Conservation (phyloP, 345 rosid species). For the Fremontodendron californicum region DNA sequence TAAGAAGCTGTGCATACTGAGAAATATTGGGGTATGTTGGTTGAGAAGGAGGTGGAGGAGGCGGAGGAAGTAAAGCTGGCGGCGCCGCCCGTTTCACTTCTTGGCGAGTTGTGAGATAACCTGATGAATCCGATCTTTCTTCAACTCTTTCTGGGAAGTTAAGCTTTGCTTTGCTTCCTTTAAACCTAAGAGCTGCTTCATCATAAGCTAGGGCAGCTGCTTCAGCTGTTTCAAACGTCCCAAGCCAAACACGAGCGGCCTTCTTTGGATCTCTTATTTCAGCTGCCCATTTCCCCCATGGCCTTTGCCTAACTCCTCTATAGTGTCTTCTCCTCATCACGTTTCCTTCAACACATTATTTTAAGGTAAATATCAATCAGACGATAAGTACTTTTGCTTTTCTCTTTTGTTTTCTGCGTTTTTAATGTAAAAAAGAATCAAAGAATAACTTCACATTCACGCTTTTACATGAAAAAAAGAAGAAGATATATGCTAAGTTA, state of each 20-base stretch:
- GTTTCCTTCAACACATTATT: constrained; percentile 20
- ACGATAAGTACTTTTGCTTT: neutral
- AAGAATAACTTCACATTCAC: neutral
- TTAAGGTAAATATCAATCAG: neutral
- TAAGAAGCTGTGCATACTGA: constrained; percentile 25
- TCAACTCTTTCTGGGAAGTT: constrained; percentile 79
- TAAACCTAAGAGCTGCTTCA: constrained; percentile 76
- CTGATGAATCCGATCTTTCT: constrained; percentile 10
- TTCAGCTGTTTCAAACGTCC: constrained; percentile 76
- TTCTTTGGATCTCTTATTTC: constrained; percentile 53
- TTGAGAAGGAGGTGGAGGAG: constrained; percentile 4
- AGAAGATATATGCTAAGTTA: neutral
- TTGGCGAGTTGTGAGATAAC: constrained; percentile 2
- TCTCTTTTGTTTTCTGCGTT: neutral
- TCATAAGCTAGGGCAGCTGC: constrained; percentile 76
- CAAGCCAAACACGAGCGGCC: constrained; percentile 60
- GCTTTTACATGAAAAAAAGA: neutral
- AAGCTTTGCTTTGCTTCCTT: constrained; percentile 81
- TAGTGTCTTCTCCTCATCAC: constrained; percentile 33
- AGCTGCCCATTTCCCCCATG: constrained; percentile 58
- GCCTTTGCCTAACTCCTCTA: constrained; percentile 53
- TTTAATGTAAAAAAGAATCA: neutral
- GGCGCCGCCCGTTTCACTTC: neutral
- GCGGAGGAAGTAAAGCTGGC: neutral
- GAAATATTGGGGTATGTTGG: constrained; percentile 13